These are phyloP conservation scores for Tieghemostelium lacteum DNA, from an alignment of 78 protist genomes.

Conservation along the genomic window DNA sequence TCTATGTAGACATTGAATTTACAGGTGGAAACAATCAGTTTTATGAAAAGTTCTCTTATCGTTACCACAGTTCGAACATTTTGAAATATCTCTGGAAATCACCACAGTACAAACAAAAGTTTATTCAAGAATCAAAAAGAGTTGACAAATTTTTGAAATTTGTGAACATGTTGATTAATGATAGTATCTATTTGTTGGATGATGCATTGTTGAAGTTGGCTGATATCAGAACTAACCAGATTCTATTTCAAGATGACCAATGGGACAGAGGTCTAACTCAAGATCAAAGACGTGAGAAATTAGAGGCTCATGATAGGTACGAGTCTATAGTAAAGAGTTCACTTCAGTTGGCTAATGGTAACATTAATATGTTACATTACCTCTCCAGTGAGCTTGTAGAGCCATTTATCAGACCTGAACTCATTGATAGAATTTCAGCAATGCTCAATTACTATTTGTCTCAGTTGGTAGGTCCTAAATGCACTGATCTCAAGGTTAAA, in stretches of 20 bases:
- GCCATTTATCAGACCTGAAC: slow-evolving; percentile 72
- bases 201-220: slow-evolving; percentile 63
- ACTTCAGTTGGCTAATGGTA: slow-evolving; percentile 42
- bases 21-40: slow-evolving; percentile 83
- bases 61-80: slow-evolving; percentile 42
- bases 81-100: slow-evolving; percentile 64
- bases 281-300: slow-evolving; percentile 41
- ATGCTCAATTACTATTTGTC: slow-evolving; percentile 77
- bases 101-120: slow-evolving; percentile 41
- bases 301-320: slow-evolving; percentile 44
- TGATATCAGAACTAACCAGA: slow-evolving; percentile 37
- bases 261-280: slow-evolving; percentile 28
- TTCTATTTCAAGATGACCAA: slow-evolving; percentile 9
- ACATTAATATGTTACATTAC: slow-evolving; percentile 49
- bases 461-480: slow-evolving; percentile 72
- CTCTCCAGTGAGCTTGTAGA: slow-evolving; percentile 22
- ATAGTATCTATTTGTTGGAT: slow-evolving; percentile 73
- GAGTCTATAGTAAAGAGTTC: slow-evolving; percentile 38
- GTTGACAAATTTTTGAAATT: slow-evolving; percentile 63
- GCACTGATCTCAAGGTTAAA: slow-evolving; percentile 76
- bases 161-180: slow-evolving; percentile 78
- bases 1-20: slow-evolving; percentile 80
- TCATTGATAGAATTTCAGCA: slow-evolving; percentile 71
- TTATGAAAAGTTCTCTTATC: slow-evolving; percentile 65
- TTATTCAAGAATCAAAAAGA: slow-evolving; percentile 18